Conservation (phyloP, 108 stramenopile species). For the Nannochloropsis salina region DNA sequence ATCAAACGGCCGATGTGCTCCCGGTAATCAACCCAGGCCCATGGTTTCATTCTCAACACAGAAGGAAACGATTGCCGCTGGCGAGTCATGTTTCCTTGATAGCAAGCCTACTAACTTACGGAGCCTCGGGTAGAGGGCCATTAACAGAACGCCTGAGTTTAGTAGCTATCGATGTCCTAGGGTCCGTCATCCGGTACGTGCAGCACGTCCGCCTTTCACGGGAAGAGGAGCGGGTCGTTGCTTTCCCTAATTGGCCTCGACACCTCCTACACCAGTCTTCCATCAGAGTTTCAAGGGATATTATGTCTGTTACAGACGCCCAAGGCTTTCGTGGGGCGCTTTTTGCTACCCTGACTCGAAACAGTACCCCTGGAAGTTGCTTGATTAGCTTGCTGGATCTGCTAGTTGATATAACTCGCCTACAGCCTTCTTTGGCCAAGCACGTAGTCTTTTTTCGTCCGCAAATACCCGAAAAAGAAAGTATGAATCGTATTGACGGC, state of each 20-base stretch:
- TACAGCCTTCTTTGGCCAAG: constrained; percentile 15
- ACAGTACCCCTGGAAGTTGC: not conserved
- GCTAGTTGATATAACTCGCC: not conserved
- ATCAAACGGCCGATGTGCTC: not conserved
- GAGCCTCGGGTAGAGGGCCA: not conserved
- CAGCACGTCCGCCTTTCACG: not conserved
- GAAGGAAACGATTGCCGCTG: not conserved
- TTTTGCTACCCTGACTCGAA: not conserved
- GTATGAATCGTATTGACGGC: not conserved
- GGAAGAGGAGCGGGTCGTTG: not conserved
- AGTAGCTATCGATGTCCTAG: not conserved
- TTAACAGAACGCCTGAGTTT: not conserved
- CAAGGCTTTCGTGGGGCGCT: not conserved
- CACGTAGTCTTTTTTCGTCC: not conserved
- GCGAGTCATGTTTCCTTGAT: not conserved
- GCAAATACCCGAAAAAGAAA: not conserved
- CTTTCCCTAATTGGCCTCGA: not conserved
- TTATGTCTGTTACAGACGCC: constrained; percentile 6
- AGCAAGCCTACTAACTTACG: not conserved
- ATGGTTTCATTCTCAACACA: not conserved
- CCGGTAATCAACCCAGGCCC: not conserved
- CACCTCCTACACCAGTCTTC: not conserved
- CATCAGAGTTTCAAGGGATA: not conserved
- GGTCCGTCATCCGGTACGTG: not conserved
- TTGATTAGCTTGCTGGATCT: not conserved